Evolutionary conservation across 2,329 filamentous ascomycete species (phyloP).

Genomic region (Scolecobasidium constrictum): DNA sequence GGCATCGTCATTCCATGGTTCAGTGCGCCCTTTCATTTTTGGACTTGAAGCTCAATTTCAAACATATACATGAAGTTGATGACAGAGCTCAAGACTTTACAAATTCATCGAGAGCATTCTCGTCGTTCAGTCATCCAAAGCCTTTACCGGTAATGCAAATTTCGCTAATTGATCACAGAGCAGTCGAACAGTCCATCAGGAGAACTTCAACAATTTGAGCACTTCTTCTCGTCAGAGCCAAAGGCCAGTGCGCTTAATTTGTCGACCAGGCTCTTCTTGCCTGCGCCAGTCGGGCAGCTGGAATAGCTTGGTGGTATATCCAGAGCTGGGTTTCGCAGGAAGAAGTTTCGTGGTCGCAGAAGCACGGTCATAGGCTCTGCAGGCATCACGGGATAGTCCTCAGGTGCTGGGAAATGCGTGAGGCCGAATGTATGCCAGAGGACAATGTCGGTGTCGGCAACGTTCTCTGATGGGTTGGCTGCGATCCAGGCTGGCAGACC

Average conservation of each 20-base stretch:
- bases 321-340: conserved; percentile 64
- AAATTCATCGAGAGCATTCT: too few species aligned
- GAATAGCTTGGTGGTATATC: conserved; percentile 71
- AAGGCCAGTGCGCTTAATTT: neutral
- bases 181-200: too few species aligned
- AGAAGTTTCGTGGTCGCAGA: conserved; percentile 73
- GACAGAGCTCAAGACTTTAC: too few species aligned
- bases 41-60: too few species aligned
- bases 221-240: neutral
- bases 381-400: conserved; percentile 91
- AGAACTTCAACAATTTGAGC: neutral
- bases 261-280: neutral
- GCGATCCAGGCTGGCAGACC: conserved; percentile 69
- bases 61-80: too few species aligned
- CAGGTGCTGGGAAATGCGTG: conserved; percentile 78
- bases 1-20: too few species aligned
- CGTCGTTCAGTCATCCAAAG: too few species aligned
- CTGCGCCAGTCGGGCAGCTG: conserved; percentile 56
- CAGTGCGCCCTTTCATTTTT: too few species aligned
- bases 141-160: too few species aligned
- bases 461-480: conserved; percentile 52
- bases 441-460: conserved; percentile 77
- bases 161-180: too few species aligned
- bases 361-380: conserved; percentile 69
- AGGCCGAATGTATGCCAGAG: conserved; percentile 92